A percentile compares a stretch with the other conserved stretches of the same genome.
Conservation (phyloP, 129 eudicot genomes). For the Flaveria linearis region DNA sequence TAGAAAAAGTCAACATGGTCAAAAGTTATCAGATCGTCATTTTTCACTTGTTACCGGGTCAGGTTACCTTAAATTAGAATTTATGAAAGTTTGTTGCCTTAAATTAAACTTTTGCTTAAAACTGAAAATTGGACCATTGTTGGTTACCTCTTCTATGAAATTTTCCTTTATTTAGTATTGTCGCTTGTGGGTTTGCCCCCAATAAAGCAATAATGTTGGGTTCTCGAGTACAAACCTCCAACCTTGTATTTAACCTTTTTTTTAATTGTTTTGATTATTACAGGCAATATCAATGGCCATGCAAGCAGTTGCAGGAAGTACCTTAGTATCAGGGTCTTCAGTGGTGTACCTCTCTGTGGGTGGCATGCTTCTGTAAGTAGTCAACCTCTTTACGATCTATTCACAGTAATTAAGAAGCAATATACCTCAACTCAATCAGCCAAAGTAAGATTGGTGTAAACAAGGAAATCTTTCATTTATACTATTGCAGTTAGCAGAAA, state of each 20-base stretch:
- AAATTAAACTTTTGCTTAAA: not conserved
- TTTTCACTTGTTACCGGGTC: not conserved
- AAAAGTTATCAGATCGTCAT: not conserved
- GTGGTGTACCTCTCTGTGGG: slow-evolving; percentile 80
- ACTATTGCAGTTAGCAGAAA: not conserved
- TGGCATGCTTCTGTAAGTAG: slow-evolving; percentile 75
- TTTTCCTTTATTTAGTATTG: not conserved
- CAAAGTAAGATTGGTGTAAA: not conserved
- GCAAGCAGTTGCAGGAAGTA: slow-evolving; percentile 65
- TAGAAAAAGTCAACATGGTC: not conserved
- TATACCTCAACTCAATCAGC: not conserved
- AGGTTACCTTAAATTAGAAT: not conserved
- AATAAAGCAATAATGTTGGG: not conserved
- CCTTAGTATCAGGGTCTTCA: slow-evolving; percentile 43
- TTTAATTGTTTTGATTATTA: slow-evolving; percentile 22
- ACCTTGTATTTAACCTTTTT: not conserved
- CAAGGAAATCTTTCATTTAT: not conserved
- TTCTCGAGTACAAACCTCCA: slow-evolving; percentile 19
- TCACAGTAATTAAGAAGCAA: not conserved
- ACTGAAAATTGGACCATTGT: not conserved
- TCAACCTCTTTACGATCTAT: slow-evolving; percentile 27
- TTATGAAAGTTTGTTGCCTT: not conserved
- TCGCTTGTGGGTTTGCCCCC: slow-evolving; percentile 9
- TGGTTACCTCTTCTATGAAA: not conserved
- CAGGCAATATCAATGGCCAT: slow-evolving; percentile 77